These are phyloP conservation scores for Aspergillus asperescens DNA, from an alignment of 495 filamentous ascomycete species.

Conservation along the genomic window DNA sequence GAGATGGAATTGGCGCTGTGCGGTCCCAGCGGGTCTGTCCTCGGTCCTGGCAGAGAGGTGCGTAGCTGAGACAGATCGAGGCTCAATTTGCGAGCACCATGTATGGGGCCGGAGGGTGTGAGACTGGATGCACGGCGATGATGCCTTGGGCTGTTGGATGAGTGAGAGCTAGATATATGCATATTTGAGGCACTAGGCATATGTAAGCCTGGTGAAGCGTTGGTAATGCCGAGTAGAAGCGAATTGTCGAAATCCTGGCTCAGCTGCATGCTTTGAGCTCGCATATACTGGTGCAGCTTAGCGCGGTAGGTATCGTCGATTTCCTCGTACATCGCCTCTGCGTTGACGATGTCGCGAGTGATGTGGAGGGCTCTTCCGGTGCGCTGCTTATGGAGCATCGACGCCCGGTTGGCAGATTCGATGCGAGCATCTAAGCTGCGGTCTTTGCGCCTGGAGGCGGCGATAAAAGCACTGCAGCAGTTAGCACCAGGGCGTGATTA, in stretches of 20 bases:
- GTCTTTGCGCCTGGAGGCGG: slow-evolving; percentile 86
- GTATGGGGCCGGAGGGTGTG: slow-evolving; percentile 25
- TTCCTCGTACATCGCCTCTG: slow-evolving; percentile 97
- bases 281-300: slow-evolving; percentile 41
- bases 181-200: neutral
- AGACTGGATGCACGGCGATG: slow-evolving; percentile 23
- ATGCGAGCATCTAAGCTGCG: slow-evolving; percentile 84
- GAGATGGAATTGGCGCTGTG: slow-evolving; percentile 26
- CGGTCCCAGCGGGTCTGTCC: slow-evolving; percentile 26
- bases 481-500: no score
- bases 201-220: slow-evolving; percentile 17
- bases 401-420: slow-evolving; percentile 82
- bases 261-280: slow-evolving; percentile 40
- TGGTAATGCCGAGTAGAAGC: slow-evolving; percentile 30
- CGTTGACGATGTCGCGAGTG: slow-evolving; percentile 80
- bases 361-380: slow-evolving; percentile 82
- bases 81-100: slow-evolving; percentile 39
- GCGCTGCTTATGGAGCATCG: slow-evolving; percentile 81
- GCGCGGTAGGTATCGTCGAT: slow-evolving; percentile 66
- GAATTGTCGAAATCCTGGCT: slow-evolving; percentile 40
- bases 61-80: slow-evolving; percentile 36
- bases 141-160: no score
- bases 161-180: neutral
- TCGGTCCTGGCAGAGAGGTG: slow-evolving; percentile 26
- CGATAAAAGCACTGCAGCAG: slow-evolving; percentile 73